These are phyloP conservation scores for Trichoderma simmonsii DNA, from an alignment of 2,329 filamentous ascomycete genomes.

Conservation along the genomic window DNA sequence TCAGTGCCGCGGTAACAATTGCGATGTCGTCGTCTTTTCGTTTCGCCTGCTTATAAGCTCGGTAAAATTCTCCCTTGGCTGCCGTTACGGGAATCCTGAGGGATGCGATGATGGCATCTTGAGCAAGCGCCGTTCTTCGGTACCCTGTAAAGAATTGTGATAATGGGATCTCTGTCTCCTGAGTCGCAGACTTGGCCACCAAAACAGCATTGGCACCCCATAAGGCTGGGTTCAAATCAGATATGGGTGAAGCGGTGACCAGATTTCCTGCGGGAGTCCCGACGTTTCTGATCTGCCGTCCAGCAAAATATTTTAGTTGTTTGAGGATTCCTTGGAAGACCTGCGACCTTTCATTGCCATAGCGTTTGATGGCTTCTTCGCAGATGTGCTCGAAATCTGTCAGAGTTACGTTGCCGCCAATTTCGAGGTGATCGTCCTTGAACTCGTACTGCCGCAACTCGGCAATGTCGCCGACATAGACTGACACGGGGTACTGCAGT, in stretches of 20 bases:
- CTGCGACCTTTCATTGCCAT: constrained; percentile 68
- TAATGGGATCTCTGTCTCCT: constrained; percentile 86
- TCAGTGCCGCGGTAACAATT: constrained; percentile 85
- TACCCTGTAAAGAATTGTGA: constrained; percentile 90
- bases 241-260: constrained; percentile 92
- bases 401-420: constrained; percentile 88
- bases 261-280: constrained; percentile 93
- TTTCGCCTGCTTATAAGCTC: constrained; percentile 94
- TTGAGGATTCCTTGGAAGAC: constrained; percentile 90
- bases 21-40: constrained; percentile 98
- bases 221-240: constrained; percentile 91
- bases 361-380: constrained; percentile 72
- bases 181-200: constrained; percentile 70
- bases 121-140: constrained; percentile 73
- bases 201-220: constrained; percentile 81
- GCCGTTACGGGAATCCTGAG: constrained; percentile 79
- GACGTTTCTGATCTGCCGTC: constrained; percentile 94
- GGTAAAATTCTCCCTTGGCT: constrained; percentile 76
- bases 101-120: constrained; percentile 79
- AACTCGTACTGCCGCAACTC: constrained; percentile 82
- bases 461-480: constrained; percentile 89
- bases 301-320: constrained; percentile 91
- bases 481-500: constrained; percentile 81
- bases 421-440: constrained; percentile 76
- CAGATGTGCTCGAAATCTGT: constrained; percentile 89